A percentile compares a stretch with the other conserved stretches of the same genome.
Conservation (phyloP, 176 grass and related monocot species). For the Eleusine coracana region DNA sequence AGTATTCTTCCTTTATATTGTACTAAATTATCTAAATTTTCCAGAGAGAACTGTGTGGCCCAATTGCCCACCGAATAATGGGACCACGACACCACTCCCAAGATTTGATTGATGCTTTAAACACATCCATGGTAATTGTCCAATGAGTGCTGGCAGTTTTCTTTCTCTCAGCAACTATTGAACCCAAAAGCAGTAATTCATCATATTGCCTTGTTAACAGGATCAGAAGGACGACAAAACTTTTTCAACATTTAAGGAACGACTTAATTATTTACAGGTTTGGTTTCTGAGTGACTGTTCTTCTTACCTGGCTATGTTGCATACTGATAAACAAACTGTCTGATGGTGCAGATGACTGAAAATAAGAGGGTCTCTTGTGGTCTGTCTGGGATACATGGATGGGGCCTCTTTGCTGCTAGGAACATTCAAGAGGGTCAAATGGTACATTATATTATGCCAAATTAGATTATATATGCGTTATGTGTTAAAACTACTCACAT, state of each 20-base stretch:
- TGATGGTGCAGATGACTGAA: conserved; percentile 78
- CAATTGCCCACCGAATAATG: conserved; percentile 75
- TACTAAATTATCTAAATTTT: conserved; percentile 37
- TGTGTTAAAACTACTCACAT: neutral
- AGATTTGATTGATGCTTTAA: conserved; percentile 73
- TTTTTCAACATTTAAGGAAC: conserved; percentile 79
- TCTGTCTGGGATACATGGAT: conserved; percentile 95
- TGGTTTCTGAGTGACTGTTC: conserved; percentile 30
- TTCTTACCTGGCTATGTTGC: conserved; percentile 34
- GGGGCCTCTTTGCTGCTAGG: conserved; percentile 88
- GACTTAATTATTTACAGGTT: conserved; percentile 78
- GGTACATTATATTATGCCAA: conserved; percentile 51
- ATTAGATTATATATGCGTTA: neutral
- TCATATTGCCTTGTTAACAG: conserved; percentile 60
- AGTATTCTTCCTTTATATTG: conserved; percentile 1
- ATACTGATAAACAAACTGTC: conserved; percentile 35
- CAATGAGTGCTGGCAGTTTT: neutral
- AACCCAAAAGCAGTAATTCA: conserved; percentile 23
- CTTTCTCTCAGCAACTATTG: conserved; percentile 9
- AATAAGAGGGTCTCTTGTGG: conserved; percentile 77
- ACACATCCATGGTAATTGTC: conserved; percentile 56
- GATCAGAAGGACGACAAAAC: conserved; percentile 48
- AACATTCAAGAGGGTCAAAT: conserved; percentile 97
- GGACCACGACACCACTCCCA: conserved; percentile 74
- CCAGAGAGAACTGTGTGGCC: conserved; percentile 61